Conservation (phyloP, 2,329 filamentous ascomycete species). For the Sporothrix pseudoabietina region DNA sequence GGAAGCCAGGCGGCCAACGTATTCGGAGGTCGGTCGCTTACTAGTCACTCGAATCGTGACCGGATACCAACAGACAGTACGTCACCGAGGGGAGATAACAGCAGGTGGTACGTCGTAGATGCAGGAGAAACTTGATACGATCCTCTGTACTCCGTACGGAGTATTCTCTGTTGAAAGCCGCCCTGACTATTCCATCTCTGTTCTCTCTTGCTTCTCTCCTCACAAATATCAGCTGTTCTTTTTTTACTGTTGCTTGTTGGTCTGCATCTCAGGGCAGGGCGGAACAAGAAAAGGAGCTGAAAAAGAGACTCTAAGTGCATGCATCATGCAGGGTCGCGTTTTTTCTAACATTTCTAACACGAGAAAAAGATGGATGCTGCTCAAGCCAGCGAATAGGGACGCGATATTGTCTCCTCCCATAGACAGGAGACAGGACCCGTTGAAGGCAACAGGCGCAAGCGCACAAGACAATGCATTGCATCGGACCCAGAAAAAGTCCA, state of each 20-base stretch:
- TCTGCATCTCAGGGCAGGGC: neutral
- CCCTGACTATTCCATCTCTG: neutral
- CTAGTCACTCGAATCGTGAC: neutral
- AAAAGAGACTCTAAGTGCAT: neutral
- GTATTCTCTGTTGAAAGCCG: neutral
- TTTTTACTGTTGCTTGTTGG: neutral
- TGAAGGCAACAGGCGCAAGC: neutral
- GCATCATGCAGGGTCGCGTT: conserved; percentile 15
- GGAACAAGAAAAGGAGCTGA: neutral
- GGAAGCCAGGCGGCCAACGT: neutral
- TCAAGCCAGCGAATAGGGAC: neutral
- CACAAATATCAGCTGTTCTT: conserved; percentile 9
- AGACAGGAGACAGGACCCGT: no score
- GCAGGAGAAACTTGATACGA: neutral
- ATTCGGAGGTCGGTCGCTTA: neutral
- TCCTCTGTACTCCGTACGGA: neutral
- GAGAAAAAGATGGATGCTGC: neutral
- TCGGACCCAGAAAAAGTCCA: neutral
- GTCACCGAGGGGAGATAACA: neutral
- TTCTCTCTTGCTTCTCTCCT: neutral
- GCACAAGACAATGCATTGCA: neutral
- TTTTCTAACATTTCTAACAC: neutral
- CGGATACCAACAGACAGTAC: neutral
- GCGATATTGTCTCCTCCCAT: neutral
- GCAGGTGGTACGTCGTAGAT: neutral